Base-by-base conservation (phyloP, 768 basidiomycete species). In the Tulasnella sp. region DNA sequence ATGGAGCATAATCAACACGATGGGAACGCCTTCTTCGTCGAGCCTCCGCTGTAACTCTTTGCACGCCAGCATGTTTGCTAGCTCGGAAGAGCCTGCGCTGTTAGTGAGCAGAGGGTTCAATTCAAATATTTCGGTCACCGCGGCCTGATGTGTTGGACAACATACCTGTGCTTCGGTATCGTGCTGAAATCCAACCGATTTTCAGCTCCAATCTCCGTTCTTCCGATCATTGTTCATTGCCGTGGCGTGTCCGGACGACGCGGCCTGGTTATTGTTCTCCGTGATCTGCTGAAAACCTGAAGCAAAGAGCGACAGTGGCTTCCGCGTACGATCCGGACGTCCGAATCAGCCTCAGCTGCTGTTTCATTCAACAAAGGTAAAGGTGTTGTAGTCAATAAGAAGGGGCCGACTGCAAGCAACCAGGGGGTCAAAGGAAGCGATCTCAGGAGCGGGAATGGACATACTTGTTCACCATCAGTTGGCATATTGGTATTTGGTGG, bases 271-370 rank as follows among this genome's bases (percentile, higher is more conserved):
- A 27, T 19, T 2, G 24, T 36, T 19, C 21, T 31, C 27, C 40
- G 6, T 14, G 4, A 74, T 31, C n/a, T n/a, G 31, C 0, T 3
- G 40, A 38, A 40, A 40, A 7, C 40, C 27, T n/a, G 16, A 44
- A 44, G 44, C 44, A 18, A 31, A 5, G 52, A 48, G 27, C 21
- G 19, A 9, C 24, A 16, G 38, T 34, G 42, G 80, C 88, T 58
- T 80, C 91, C 91, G 77, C 89, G 88, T 12, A 92, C 86, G 18
- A 93, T 86, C 24, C 92, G 89, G 58, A 91, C 91, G 79, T 92
- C 92, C 0, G 89, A 86, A 38, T 84, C 84, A 0, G 87, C 84
- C 71, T 87, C 83, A 24, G 85, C 81, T 0, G 90, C 88, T 1
- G 92, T 92, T 76, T 85, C 83, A 56, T 84, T 85, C 68, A 92